Evolutionary conservation across 805 yeast species (phyloP), one percentile per base, ranked within the genome.

Genomic region (Schwanniomyces sp.): DNA sequence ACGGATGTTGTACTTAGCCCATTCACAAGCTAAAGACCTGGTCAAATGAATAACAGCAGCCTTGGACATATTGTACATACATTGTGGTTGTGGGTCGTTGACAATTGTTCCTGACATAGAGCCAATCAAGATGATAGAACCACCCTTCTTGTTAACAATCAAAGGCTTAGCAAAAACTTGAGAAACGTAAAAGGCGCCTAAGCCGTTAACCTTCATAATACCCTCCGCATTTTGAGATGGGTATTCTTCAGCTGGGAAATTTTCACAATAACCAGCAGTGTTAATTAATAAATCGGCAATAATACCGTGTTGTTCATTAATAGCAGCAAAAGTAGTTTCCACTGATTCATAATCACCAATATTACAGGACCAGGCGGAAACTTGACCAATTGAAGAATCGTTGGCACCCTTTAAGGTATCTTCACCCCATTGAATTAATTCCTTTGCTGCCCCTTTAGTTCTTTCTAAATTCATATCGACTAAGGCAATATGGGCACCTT

Each of bases 211-310:
- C 58, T 83, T 78, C 67, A 86, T 75, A 49, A 87, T 69, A 36
- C 78, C 78, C 56, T 84, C 88, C 43, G 90, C 88, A 58, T 83
- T 84, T 43, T 67, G 64, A 37, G 89, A 80, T 21, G 91, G 91
- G 69, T 87, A 86, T 45, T 85, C 87, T 57, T 84, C 81, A 25
- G 92, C 92, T 2, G 89, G 81, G 69, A 76, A 80, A 74, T 87
- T 87, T 67, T 87, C 91, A 62, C 91, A 85, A 72, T 84, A 87
- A 11, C 95, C 94, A n/a, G 95, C 94, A 44, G 90, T 78, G 74
- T 87, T 86, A 51, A 87, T 78, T 56, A 87, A 74, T 53, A 86
- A 71, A 55, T 83, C 81, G 34, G 90, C 83, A 39, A 84, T 74
- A 50, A 76, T 72, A 26, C 79, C 82, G 63, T 85, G 86, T 61